Conservation (phyloP, 1,284 basidiomycete genomes). For the Marasmius fiardii region DNA sequence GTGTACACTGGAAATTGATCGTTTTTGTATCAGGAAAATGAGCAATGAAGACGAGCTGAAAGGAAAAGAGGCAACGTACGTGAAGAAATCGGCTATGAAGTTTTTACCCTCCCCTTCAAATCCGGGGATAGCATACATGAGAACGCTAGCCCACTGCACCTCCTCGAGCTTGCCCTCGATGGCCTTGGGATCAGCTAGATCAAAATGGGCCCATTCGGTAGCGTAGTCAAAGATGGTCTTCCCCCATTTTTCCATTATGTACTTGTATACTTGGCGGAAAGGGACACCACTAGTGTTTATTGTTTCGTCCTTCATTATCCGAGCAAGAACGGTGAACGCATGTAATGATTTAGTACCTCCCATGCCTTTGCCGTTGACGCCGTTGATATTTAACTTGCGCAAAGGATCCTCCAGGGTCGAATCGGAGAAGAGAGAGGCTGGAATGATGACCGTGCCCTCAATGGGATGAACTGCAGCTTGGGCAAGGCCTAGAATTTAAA, state of each 20-base stretch:
- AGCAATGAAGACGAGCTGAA: background rate
- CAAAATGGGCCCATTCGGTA: constrained; percentile 39
- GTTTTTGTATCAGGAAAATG: background rate
- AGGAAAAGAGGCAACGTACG: constrained; percentile 9
- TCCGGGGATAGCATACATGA: background rate
- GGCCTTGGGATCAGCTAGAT: background rate
- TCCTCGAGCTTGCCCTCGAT: constrained; percentile 7
- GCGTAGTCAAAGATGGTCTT: constrained; percentile 39
- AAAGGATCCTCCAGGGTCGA: constrained; percentile 5
- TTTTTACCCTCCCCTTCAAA: background rate
- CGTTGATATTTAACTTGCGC: background rate
- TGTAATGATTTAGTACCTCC: constrained; percentile 14
- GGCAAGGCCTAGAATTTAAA: constrained; percentile 34
- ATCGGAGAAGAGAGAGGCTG: constrained; percentile 14
- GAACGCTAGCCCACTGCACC: constrained; percentile 1
- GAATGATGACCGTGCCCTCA: constrained; percentile 20
- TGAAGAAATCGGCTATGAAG: constrained; percentile 8
- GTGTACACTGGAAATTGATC: constrained; percentile 30
- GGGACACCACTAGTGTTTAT: constrained; percentile 21
- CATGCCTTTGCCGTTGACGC: background rate
- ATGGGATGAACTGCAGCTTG: constrained; percentile 36
- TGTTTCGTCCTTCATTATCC: constrained; percentile 37
- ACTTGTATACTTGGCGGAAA: background rate
- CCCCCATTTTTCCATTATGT: constrained; percentile 26
- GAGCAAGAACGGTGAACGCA: constrained; percentile 42